Base-by-base conservation (phyloP, 1,139 yeast species). In the Torulaspora globosa region DNA sequence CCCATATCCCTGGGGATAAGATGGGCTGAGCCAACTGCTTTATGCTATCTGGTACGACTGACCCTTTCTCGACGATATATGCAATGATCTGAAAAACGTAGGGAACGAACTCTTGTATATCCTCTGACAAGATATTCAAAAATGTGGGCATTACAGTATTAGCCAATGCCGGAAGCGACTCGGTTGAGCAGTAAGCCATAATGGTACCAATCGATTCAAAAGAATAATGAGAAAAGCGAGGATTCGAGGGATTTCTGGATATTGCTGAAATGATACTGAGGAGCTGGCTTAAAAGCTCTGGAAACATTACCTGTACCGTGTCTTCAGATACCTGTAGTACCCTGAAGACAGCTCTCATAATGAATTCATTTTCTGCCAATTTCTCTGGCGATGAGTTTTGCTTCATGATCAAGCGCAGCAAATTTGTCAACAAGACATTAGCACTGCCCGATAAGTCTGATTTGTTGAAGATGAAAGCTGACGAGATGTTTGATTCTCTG, bases 61-160 rank as follows among this genome's bases (percentile, higher is more conserved):
- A 57, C 1, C 65, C 55, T 27, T 71, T 71, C 56, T 87, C 95
- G 44, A 94, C 72, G 52, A 88, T 68, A 60, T 70, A 89, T 1
- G 97, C 84, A 54, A 92, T 72, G 18, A 92, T 75, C 70, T 94
- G 99, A 68, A 94, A 86, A 7, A 84, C 81, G 60, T 94, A 94
- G 7, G 97, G 97, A 12, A 86, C 82, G 64, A 92, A 94, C 67
- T 94, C 99, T 57, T 90, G 94, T 35, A 92, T 86, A 59, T 92
- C 98, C 45, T 82, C 80, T 18, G 84, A 82, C 51, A 94, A 73
- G 32, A 90, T 79, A 5, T 70, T 70, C 52, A 89, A 70, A 48
- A 87, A 73, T 3, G 81, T 75, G 3, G 95, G 92, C 58, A 89
- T 75, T 36, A 86, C 72, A 9, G 76, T 51, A 7, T 74, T 73